Percentiles rank a stretch among this genome's conserved stretches.
Conservation (phyloP, 805 yeast genomes). For the Tetrapisispora arboricola region DNA sequence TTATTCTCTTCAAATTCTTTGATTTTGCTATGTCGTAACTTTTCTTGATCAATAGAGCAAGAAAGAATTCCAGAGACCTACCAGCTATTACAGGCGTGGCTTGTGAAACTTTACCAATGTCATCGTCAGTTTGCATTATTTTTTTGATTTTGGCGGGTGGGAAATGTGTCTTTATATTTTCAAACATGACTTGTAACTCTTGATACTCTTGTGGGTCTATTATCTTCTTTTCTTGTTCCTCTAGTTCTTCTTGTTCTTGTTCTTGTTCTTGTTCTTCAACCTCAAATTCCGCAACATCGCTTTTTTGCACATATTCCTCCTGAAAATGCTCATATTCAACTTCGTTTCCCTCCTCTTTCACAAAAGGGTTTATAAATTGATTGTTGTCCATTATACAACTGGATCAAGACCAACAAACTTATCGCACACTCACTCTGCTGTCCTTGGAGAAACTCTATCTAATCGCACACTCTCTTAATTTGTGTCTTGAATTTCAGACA, state of each 20-base stretch:
- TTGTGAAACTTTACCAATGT: conserved; percentile 96
- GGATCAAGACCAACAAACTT: neutral
- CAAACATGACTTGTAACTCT: conserved; percentile 20
- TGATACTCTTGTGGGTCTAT: neutral
- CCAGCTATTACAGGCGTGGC: conserved; percentile 99
- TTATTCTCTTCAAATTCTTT: conserved; percentile 68
- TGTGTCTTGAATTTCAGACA: too few relatives aligned
- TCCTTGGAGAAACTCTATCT: too few relatives aligned
- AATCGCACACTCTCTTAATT: too few relatives aligned
- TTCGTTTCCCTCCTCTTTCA: neutral
- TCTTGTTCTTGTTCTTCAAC: neutral
- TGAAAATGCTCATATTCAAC: neutral
- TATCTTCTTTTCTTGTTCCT: neutral
- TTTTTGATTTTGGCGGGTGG: conserved; percentile 93
- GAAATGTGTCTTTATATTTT: conserved; percentile 63
- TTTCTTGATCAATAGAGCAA: conserved; percentile 81
- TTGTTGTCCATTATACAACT: neutral
- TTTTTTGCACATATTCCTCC: neutral
- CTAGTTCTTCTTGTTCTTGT: neutral
- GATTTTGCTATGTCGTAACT: conserved; percentile 67
- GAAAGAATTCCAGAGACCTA: conserved; percentile 82
- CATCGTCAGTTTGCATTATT: conserved; percentile 96
- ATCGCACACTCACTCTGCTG: too few relatives aligned
- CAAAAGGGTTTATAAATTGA: conserved; percentile 1
- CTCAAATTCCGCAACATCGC: neutral